phyloP scores from a whole-genome alignment of 768 basidiomycete genomes.

The Cystobasidiopsis lactophilus region DNA sequence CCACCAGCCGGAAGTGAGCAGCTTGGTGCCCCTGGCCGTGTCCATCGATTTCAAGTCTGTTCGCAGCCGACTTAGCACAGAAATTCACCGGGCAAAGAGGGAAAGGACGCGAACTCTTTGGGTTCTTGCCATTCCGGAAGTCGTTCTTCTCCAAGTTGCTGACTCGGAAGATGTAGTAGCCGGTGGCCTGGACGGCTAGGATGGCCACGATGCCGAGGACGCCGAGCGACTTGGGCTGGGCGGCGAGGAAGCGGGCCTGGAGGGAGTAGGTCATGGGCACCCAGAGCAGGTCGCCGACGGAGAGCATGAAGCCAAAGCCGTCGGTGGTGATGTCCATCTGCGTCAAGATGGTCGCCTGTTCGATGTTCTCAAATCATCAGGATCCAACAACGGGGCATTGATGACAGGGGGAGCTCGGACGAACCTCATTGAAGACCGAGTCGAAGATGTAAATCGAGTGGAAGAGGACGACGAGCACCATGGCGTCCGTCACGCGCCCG shows the following conservation, averaged over 20 bases:
- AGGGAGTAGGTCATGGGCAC: constrained; percentile 45
- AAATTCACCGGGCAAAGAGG: no score
- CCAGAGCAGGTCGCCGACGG: constrained; percentile 7
- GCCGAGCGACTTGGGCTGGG: constrained; percentile 59
- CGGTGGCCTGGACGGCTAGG: constrained; percentile 41
- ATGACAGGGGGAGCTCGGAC: constrained; percentile 13
- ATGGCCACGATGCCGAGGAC: constrained; percentile 36
- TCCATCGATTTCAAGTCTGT: constrained; percentile 55
- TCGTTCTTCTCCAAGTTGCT: constrained; percentile 89
- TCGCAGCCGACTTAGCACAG: not conserved
- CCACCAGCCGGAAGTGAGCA: constrained; percentile 96
- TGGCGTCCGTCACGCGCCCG: constrained; percentile 47
- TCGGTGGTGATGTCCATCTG: constrained; percentile 97
- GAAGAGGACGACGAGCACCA: constrained; percentile 71
- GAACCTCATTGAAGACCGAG: constrained; percentile 69
- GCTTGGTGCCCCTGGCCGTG: constrained; percentile 66
- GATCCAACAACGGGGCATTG: no score
- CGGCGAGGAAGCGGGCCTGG: constrained; percentile 88
- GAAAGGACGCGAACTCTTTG: constrained; percentile 44
- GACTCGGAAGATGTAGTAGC: constrained; percentile 75
- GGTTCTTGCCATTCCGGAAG: constrained; percentile 79
- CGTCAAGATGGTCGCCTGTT: constrained; percentile 66
- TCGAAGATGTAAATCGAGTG: constrained; percentile 74
- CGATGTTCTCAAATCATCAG: not conserved
- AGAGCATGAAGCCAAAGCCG: constrained; percentile 95